Conservation (phyloP, 2,329 filamentous ascomycete species). For the Colletotrichum coccodes region DNA sequence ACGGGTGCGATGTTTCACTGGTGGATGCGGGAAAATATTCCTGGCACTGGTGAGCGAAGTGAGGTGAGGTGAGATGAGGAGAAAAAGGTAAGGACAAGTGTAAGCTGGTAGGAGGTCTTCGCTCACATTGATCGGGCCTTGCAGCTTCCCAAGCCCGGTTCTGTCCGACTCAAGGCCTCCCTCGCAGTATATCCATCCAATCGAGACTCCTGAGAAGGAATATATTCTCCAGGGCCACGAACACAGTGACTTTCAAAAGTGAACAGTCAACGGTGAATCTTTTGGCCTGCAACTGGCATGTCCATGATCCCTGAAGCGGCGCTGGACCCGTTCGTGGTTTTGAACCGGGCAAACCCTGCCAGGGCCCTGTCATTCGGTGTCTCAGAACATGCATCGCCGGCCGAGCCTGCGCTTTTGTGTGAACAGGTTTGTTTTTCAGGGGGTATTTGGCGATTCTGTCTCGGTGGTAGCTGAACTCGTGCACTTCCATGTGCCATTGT, state of each 20-base stretch:
- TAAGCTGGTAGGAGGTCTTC: not conserved
- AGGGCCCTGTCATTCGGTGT: constrained; percentile 12
- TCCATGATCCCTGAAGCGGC: not conserved
- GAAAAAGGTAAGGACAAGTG: not conserved
- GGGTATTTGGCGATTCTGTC: not conserved
- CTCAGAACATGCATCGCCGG: constrained; percentile 23
- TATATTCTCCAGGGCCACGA: not conserved
- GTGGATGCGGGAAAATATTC: not conserved
- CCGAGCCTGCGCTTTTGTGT: not conserved
- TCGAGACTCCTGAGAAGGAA: not conserved
- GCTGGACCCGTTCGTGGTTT: not conserved
- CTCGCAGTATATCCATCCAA: not conserved
- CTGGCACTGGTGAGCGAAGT: not conserved
- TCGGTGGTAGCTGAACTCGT: not conserved
- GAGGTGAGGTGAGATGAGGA: not conserved
- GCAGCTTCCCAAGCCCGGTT: not conserved
- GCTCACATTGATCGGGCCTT: not conserved
- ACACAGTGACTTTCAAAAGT: not conserved
- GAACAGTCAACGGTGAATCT: not conserved
- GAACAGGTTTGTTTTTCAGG: not conserved
- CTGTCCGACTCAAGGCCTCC: not conserved
- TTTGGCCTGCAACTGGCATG: not conserved
- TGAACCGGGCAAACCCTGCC: not conserved
- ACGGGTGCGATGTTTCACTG: not conserved
- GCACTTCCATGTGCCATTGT: not conserved